Percentiles rank a stretch among this genome's conserved stretches.
Evolutionary conservation across 1,284 basidiomycete genomes (phyloP).

Genomic region (Rhodotorula sp.): DNA sequence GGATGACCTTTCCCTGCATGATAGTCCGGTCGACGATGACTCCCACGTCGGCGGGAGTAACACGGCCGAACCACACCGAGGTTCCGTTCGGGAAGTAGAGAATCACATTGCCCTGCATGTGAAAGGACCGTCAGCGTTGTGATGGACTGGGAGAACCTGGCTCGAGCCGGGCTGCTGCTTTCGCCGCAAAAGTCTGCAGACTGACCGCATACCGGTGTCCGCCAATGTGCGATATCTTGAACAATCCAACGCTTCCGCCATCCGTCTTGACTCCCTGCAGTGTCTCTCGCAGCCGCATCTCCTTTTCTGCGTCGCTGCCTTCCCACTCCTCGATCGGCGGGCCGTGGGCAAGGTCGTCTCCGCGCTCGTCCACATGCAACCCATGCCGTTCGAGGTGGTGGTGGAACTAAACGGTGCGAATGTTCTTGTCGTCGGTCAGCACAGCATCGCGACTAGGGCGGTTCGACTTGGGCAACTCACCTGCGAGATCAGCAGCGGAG

Average conservation of each 20-base stretch:
- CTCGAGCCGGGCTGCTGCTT: no score
- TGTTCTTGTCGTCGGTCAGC: conserved; percentile 42
- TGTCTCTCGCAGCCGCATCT: conserved; percentile 56
- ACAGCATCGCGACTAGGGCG: not conserved
- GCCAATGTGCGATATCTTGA: conserved; percentile 75
- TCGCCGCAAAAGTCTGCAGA: not conserved
- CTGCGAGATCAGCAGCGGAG: conserved; percentile 70
- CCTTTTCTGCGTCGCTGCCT: conserved; percentile 48
- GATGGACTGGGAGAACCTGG: no score
- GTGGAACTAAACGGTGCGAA: conserved; percentile 39
- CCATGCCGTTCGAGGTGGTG: conserved; percentile 59
- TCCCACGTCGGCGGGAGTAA: conserved; percentile 80
- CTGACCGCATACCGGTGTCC: conserved; percentile 28
- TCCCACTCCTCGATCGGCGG: conserved; percentile 59
- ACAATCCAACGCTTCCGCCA: conserved; percentile 64
- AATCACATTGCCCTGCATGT: conserved; percentile 70
- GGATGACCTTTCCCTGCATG: conserved; percentile 73
- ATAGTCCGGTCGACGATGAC: conserved; percentile 79
- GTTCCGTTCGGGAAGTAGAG: conserved; percentile 70
- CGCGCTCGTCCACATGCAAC: conserved; percentile 71
- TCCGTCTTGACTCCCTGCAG: conserved; percentile 52
- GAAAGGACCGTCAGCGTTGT: not conserved
- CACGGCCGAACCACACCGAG: conserved; percentile 86
- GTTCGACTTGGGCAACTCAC: conserved; percentile 51
- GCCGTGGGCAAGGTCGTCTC: conserved; percentile 62